Evolutionary conservation across 2,329 filamentous ascomycete genomes (phyloP).

Genomic region (Ophiognomonia clavigignenti-juglandacearum): DNA sequence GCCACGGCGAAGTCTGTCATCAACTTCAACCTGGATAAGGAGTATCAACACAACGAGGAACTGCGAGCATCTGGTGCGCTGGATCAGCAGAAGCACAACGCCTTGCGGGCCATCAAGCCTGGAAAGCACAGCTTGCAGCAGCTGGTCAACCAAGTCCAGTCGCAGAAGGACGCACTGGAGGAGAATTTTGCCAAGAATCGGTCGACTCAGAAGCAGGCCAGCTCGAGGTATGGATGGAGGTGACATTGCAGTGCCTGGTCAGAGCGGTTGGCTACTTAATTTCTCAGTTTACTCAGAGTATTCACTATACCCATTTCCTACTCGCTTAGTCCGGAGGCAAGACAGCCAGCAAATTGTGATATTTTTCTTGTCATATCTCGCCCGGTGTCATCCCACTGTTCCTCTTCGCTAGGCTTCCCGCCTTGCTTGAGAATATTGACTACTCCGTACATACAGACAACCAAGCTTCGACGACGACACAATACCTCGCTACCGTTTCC

Average conservation of each 20-base stretch:
- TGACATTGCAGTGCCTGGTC: slow-evolving; percentile 17
- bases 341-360: background rate
- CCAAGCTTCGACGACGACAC: no score
- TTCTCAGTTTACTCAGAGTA: background rate
- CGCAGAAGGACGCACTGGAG: slow-evolving; percentile 81
- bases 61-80: slow-evolving; percentile 66
- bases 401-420: no score
- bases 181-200: slow-evolving; percentile 84
- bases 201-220: slow-evolving; percentile 76
- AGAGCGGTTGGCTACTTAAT: background rate
- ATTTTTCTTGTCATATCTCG: no score
- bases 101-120: slow-evolving; percentile 75
- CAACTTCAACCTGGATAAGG: slow-evolving; percentile 83
- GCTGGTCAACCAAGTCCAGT: slow-evolving; percentile 76
- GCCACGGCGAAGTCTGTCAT: slow-evolving; percentile 61
- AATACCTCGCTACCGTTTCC: no score
- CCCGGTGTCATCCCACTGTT: no score
- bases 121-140: slow-evolving; percentile 88
- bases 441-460: no score
- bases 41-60: slow-evolving; percentile 81
- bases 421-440: no score
- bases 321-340: background rate
- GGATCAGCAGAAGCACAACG: slow-evolving; percentile 70
- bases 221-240: slow-evolving; percentile 77
- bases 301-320: background rate